A percentile compares a stretch with the other conserved stretches of the same genome.
Evolutionary conservation across 2,329 filamentous ascomycete genomes (phyloP).

Genomic region (Beauveria sp.): DNA sequence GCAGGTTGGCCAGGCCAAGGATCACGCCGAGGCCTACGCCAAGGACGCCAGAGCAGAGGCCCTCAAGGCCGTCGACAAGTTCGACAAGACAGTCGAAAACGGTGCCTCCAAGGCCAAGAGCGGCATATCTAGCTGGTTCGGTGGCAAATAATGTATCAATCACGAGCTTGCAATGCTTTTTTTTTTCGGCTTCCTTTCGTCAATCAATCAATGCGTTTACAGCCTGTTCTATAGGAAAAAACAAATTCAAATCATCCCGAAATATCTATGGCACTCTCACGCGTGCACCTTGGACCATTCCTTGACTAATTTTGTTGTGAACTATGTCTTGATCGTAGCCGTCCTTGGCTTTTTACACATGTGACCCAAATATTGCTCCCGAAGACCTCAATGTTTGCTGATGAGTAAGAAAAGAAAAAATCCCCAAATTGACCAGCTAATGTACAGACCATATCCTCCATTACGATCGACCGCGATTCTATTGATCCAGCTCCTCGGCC

Average conservation of each 20-base stretch:
- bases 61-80: conserved; percentile 68
- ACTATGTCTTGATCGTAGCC: not conserved
- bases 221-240: conserved; percentile 1
- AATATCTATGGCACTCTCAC: not conserved
- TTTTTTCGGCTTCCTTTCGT: not conserved
- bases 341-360: not conserved
- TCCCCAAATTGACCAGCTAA: not conserved
- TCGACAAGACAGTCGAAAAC: conserved; percentile 75
- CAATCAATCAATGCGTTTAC: not conserved
- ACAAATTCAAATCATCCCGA: not conserved
- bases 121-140: conserved; percentile 80
- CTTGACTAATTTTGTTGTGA: not conserved
- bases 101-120: conserved; percentile 76
- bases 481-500: conserved; percentile 39
- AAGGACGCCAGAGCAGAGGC: conserved; percentile 58
- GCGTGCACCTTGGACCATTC: not conserved
- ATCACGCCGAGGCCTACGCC: conserved; percentile 49
- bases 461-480: conserved; percentile 4
- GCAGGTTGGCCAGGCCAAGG: conserved; percentile 54
- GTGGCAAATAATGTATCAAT: conserved; percentile 37
- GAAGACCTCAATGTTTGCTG: not conserved
- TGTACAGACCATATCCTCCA: not conserved
- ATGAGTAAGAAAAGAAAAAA: not conserved
- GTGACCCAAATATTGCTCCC: not conserved
- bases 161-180: not conserved